Evolutionary conservation across 805 yeast species (phyloP).

Genomic region (Metschnikowia continentalis): DNA sequence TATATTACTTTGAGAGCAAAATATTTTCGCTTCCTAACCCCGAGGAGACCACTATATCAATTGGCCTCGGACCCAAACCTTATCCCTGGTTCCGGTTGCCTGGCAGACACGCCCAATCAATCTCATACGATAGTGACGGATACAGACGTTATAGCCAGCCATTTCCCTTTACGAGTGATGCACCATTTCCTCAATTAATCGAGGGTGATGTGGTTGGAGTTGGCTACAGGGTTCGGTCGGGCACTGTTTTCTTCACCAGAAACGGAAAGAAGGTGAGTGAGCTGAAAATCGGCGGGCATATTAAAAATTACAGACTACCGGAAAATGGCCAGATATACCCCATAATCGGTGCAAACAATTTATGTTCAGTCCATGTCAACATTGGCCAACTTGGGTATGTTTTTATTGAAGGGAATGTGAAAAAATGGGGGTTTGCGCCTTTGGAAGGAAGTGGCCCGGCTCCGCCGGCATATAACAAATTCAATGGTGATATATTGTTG

Average conservation of each 20-base stretch:
- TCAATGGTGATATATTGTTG: conserved; percentile 69
- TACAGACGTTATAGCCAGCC: conserved; percentile 77
- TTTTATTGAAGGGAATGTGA: conserved; percentile 86
- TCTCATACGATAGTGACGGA: conserved; percentile 87
- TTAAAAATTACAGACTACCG: conserved; percentile 60
- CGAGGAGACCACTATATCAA: conserved; percentile 51
- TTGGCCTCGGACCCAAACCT: conserved; percentile 83
- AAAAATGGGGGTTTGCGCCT: conserved; percentile 95
- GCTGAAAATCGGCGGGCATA: conserved; percentile 74
- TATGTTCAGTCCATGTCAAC: conserved; percentile 81
- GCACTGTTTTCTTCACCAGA: conserved; percentile 88
- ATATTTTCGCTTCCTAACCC: conserved; percentile 66
- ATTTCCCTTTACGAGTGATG: conserved; percentile 46
- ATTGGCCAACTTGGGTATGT: conserved; percentile 89
- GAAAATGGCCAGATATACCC: conserved; percentile 61
- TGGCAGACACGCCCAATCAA: conserved; percentile 81
- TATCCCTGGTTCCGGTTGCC: conserved; percentile 93
- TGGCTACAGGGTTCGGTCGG: conserved; percentile 78
- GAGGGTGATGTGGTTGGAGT: conserved; percentile 93
- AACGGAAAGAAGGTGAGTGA: conserved; percentile 89
- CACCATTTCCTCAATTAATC: conserved; percentile 53
- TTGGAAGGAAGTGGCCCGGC: conserved; percentile 84
- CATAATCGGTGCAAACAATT: conserved; percentile 80
- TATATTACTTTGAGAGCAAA: conserved; percentile 85
- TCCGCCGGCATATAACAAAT: conserved; percentile 88